A percentile compares a stretch with the other conserved stretches of the same genome.
phyloP scores from a whole-genome alignment of 768 basidiomycete species.

The Mycena polygramma region DNA sequence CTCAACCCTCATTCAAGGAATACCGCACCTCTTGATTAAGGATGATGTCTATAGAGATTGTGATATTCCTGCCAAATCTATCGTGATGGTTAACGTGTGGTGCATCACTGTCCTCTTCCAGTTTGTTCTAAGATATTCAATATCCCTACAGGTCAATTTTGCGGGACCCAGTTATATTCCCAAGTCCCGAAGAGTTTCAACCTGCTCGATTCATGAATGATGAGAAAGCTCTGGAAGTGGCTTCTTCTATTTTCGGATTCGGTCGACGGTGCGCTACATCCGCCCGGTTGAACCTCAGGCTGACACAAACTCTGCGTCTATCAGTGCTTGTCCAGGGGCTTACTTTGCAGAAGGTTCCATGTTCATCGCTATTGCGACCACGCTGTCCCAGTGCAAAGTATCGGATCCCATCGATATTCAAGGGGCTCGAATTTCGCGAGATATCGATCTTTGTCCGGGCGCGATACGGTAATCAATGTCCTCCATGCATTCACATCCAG shows the following conservation, averaged over 20 bases:
- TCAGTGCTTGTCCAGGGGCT: conserved; percentile 26
- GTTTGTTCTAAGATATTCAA: not conserved
- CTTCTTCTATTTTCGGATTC: conserved; percentile 51
- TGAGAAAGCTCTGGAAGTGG: conserved; percentile 46
- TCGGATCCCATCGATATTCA: conserved; percentile 9
- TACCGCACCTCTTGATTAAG: conserved; percentile 38
- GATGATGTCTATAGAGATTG: conserved; percentile 46
- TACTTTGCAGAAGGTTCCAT: conserved; percentile 20
- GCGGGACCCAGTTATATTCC: conserved; percentile 52
- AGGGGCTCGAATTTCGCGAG: not conserved
- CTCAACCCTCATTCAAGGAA: conserved; percentile 21
- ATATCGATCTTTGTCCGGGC: conserved; percentile 14
- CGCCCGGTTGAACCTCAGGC: not conserved
- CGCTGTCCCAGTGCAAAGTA: conserved; percentile 14
- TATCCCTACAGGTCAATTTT: conserved; percentile 50
- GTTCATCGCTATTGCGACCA: conserved; percentile 27
- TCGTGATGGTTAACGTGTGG: conserved; percentile 44
- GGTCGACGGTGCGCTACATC: conserved; percentile 43
- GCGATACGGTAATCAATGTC: conserved; percentile 20
- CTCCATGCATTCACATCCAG: no score
- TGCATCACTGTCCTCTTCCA: conserved; percentile 18
- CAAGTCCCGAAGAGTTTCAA: conserved; percentile 49
- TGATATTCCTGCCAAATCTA: conserved; percentile 42
- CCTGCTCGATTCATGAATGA: conserved; percentile 54
- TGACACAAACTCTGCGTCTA: not conserved